Base-by-base conservation (phyloP, 768 basidiomycete genomes). In the Nevesoporus exiguus region DNA sequence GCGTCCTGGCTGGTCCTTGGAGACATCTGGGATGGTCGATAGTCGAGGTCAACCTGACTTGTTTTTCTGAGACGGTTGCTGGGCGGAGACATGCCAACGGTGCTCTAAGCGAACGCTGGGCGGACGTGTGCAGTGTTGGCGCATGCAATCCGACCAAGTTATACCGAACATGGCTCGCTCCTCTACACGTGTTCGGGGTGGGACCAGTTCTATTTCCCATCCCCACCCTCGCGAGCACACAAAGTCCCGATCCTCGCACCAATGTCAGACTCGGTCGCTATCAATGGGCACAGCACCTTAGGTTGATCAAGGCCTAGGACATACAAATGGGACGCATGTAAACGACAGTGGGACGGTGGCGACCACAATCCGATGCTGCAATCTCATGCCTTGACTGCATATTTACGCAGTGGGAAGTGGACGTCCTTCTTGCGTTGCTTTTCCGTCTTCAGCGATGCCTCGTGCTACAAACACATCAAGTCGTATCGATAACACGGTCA, bases 391-490 rank as follows among this genome's bases (percentile, higher is more conserved):
- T 91, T 95, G 73, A 98, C 88, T 59, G 95, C 94, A 76, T 88
- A 99, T 78, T 94, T 96, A 73, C 95, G 82, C 70, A 78, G 71
- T 34, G 94, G 93, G 81, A 97, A 97, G 80, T 97, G 94, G 65
- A 81, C 80, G 57, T 93, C 88, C 82, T 90, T 94, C 89, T 98
- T 98, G 75, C 76, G 79, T 74, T 95, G 93, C 78, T 88, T 92
- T 75, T 90, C 79, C 52, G 97, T 98, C 81, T 92, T 92, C 63
- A 83, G 73, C 71, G 85, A 86, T 57, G 74, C 68, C 74, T 99
- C 95, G 75, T 88, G 84, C 93, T 94, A 66, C 51, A 52, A 30
- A 58, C 47, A 42, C 45, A 24, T 34, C 34, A 30, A 19, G 25
- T 58, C 42, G 47, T 55, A 40, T 61, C 25, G 58, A 48, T 42